phyloP scores from a whole-genome alignment of 371 early-diverging fungal species.

The Phascolomyces articulosus region DNA sequence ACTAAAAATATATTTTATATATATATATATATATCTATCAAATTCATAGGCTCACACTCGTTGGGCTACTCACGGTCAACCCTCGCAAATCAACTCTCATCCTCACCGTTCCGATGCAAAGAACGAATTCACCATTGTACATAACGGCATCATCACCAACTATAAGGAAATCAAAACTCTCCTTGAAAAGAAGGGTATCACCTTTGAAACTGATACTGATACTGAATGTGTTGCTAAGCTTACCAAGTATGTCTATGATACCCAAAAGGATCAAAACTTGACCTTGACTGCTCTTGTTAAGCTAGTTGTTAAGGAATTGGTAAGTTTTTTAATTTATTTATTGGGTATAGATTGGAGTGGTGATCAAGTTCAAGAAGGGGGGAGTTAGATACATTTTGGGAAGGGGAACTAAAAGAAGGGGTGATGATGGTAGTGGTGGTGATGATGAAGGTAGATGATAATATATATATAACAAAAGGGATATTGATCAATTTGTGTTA shows the following conservation, averaged over 20 bases:
- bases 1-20: too few relatives aligned
- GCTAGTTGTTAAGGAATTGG: slow-evolving; percentile 90
- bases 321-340: slow-evolving; percentile 24
- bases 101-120: slow-evolving; percentile 93
- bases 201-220: slow-evolving; percentile 91
- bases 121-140: slow-evolving; percentile 92
- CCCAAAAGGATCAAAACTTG: slow-evolving; percentile 70
- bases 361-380: too few relatives aligned
- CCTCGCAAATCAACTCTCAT: slow-evolving; percentile 92
- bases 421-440: neutral
- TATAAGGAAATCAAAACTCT: slow-evolving; percentile 95
- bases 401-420: too few relatives aligned
- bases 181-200: slow-evolving; percentile 91
- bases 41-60: slow-evolving; percentile 87
- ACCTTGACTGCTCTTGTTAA: slow-evolving; percentile 87
- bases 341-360: too few relatives aligned
- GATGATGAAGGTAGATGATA: neutral
- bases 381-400: too few relatives aligned
- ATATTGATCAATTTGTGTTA: neutral
- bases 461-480: neutral
- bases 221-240: slow-evolving; percentile 94
- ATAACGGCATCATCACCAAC: slow-evolving; percentile 99
- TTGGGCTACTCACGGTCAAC: slow-evolving; percentile 99
- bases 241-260: slow-evolving; percentile 93
- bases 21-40: neutral